Evolutionary conservation across 192 early-diverging fungal genomes (phyloP), one percentile per base, ranked within the genome.

Genomic region (Backusella australiensis): DNA sequence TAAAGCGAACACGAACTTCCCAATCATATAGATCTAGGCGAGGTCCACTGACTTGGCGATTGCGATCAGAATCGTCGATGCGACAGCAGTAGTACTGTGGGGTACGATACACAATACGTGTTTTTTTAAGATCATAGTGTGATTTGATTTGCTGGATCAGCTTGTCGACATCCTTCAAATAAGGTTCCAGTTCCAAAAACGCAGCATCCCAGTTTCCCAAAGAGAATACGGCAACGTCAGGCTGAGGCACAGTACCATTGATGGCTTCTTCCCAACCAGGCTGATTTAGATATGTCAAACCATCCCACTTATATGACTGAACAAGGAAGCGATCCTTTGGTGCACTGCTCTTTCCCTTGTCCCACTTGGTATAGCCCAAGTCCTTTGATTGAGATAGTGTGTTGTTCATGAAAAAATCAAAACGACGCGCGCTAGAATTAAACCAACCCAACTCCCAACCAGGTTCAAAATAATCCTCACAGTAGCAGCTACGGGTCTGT

Each of bases 61-160:
- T 41, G 2, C 77, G 67, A 19, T 38, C 38, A 4, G 78, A 74
- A 1, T 36, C 19, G 21, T 89, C 88, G 0, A 79, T 63, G 56
- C 78, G 78, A 69, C 88, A 89, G 75, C 88, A 89, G 73, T 77
- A 84, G 77, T 87, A 87, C 78, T 89, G 88, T 0, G 86, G 81
- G 1, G 86, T 80, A 49, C 88, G 86, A 32, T 87, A 78, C 5
- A 87, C 65, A 32, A 89, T 80, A 0, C 35, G 32, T 38, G 52
- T 63, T 35, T 53, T 53, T 3, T 19, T 15, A 46, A 77, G 39
- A 8, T 75, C 34, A 44, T 87, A 89, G 7, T 67, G 75, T 9
- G 29, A 23, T 26, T 83, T 79, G n/a, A 89, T 68, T 21, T 71
- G 41, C 0, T 63, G 44, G 3, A 84, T 65, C 36, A 89, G 67